These are phyloP conservation scores for Neonothopanus nambi DNA, from an alignment of 1,284 basidiomycete genomes.

Conservation along the genomic window DNA sequence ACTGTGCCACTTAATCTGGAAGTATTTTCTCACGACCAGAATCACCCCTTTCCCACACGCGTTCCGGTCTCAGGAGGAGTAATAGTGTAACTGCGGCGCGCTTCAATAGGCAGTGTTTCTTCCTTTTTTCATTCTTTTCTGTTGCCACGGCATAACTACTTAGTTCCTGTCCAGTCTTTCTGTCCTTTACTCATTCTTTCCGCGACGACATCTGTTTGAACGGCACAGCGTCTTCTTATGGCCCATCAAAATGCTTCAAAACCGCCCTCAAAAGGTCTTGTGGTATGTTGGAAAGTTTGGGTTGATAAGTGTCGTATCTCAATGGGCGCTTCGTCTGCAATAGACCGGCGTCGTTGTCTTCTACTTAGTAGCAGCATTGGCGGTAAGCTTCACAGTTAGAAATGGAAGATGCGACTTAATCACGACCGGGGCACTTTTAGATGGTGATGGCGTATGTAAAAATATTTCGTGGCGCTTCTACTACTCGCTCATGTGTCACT, in stretches of 20 bases:
- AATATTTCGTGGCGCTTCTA: not conserved
- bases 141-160: not conserved
- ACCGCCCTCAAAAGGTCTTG: slow-evolving; percentile 18
- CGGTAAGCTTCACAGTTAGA: slow-evolving; percentile 50
- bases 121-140: not conserved
- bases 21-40: no score
- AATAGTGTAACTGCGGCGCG: not conserved
- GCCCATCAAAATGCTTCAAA: slow-evolving; percentile 18
- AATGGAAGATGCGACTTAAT: slow-evolving; percentile 17
- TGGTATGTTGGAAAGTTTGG: slow-evolving; percentile 14
- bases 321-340: not conserved
- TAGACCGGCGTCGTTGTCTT: slow-evolving; percentile 71
- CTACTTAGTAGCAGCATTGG: slow-evolving; percentile 79
- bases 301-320: no score
- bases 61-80: no score
- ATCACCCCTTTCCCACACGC: no score
- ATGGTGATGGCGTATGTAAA: slow-evolving; percentile 77
- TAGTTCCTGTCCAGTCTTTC: not conserved
- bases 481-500: not conserved
- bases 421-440: slow-evolving; percentile 33
- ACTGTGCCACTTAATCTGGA: not conserved
- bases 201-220: not conserved
- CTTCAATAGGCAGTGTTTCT: not conserved
- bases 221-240: slow-evolving; percentile 4
- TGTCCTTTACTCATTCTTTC: not conserved